Base-by-base conservation (phyloP, 371 early-diverging fungal genomes). In the Sporodiniella umbellata region DNA sequence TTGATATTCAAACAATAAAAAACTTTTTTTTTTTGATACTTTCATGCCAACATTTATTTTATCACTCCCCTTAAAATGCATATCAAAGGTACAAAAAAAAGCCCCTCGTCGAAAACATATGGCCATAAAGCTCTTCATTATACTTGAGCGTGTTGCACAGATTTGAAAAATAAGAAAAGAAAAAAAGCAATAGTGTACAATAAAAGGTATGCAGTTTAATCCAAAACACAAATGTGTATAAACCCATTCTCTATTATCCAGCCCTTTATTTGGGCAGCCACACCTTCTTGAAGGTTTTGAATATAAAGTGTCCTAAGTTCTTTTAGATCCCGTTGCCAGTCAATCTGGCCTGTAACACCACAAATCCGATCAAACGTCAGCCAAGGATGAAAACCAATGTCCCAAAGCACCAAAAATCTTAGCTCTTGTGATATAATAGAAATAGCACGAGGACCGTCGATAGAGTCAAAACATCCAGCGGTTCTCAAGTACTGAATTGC, bases 381-480 rank as follows among this genome's bases (percentile, higher is more conserved):
- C 66, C 66, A 66, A 11, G 33, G 52, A 44, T 67, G 68, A 25
- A 57, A 57, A 17, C 64, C 68, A 47, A 67, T 63, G 45, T 67
- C 64, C 68, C 63, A 67, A 10, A 25, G 42, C n/a, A 38, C 22
- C 23, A 67, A 42, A n/a, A 22, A 39, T 2, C 43, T 28, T 22
- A 67, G 40, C 1, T 56, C 60, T 7, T 49, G 56, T 1, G 68
- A 53, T 19, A 67, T 11, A 11, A 67, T 49, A 1, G 59, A 42
- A 4, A 64, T 44, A 0, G 64, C 53, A 23, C 42, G 33, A 6
- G 52, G 47, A 8, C 60, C 63, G 19, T 56, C 60, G 10, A 38
- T 21, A 8, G 40, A 17, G 11, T 50, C 22, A 17, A 62, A 58
- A 11, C 48, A 53, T 4, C 58, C 60, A 0, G 68, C 64, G n/a